Evolutionary conservation across 2,329 filamentous ascomycete genomes (phyloP).

Genomic region (Scorias spongiosa): DNA sequence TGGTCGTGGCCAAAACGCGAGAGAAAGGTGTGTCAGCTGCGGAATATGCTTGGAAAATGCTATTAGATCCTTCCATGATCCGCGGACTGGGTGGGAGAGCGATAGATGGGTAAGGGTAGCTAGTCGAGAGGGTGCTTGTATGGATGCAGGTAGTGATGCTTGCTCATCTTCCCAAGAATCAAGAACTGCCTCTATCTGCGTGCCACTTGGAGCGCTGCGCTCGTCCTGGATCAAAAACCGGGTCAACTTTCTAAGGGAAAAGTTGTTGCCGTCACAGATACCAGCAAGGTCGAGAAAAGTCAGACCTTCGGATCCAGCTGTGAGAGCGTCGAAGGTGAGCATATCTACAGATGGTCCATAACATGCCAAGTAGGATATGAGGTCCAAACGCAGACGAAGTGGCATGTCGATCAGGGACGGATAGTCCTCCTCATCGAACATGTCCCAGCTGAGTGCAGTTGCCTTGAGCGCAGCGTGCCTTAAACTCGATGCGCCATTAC

Average conservation of each 20-base stretch:
- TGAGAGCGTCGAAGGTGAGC: conserved; percentile 35
- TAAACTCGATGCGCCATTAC: conserved; percentile 24
- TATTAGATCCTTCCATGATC: conserved; percentile 42
- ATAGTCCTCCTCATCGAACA: conserved; percentile 42
- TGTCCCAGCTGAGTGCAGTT: conserved; percentile 41
- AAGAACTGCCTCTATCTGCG: conserved; percentile 10
- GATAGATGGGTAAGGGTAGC: conserved; percentile 41
- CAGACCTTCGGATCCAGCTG: conserved; percentile 32
- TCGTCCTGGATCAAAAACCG: conserved; percentile 22
- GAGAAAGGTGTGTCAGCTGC: conserved; percentile 46
- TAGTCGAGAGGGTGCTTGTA: conserved; percentile 26
- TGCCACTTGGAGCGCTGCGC: background rate
- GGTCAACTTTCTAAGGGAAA: conserved; percentile 34
- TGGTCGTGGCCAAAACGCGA: conserved; percentile 47
- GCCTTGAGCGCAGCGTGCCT: conserved; percentile 36
- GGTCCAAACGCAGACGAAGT: conserved; percentile 32
- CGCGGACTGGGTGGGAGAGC: conserved; percentile 36
- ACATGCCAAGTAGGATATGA: conserved; percentile 41
- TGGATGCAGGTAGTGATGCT: conserved; percentile 9
- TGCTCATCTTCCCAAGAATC: conserved; percentile 34
- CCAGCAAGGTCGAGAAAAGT: conserved; percentile 38
- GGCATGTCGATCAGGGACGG: conserved; percentile 38
- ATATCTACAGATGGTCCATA: conserved; percentile 32
- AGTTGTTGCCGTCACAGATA: conserved; percentile 30
- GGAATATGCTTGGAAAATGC: conserved; percentile 36